A percentile compares a stretch with the other conserved stretches of the same genome.
These are phyloP conservation scores for Pichia californica DNA, from an alignment of 805 yeast genomes.

Conservation along the genomic window DNA sequence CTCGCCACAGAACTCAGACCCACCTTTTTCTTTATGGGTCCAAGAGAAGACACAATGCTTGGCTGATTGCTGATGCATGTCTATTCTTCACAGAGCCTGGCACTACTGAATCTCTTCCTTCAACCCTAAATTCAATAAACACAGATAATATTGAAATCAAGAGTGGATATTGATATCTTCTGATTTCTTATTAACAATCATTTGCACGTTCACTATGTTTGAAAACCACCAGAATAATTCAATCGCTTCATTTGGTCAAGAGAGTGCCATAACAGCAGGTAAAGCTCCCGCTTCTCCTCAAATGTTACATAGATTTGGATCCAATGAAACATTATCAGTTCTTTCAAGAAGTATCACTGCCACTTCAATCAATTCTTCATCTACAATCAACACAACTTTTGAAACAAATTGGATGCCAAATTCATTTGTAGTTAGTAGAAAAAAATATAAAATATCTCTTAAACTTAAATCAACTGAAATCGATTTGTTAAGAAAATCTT, in stretches of 20 bases:
- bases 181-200: background rate
- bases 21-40: no score
- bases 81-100: no score
- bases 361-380: constrained; percentile 22
- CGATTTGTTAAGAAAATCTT: constrained; percentile 39
- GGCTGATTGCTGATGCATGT: no score
- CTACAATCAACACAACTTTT: constrained; percentile 23
- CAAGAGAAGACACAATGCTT: no score
- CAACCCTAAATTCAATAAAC: no score
- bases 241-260: background rate
- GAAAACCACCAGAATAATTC: background rate
- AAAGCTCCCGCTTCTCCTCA: constrained; percentile 6
- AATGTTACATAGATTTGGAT: constrained; percentile 4
- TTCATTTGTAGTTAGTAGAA: constrained; percentile 23
- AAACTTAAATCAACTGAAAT: constrained; percentile 33
- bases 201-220: background rate
- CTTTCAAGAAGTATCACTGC: constrained; percentile 23
- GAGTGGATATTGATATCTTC: no score
- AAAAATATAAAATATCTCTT: constrained; percentile 19
- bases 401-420: constrained; percentile 31
- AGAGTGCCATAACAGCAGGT: background rate
- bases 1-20: no score
- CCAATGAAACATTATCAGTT: constrained; percentile 15
- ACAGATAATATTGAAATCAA: no score
- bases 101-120: no score